These are phyloP conservation scores for Cubamyces sp. DNA, from an alignment of 768 basidiomycete genomes.

Conservation along the genomic window DNA sequence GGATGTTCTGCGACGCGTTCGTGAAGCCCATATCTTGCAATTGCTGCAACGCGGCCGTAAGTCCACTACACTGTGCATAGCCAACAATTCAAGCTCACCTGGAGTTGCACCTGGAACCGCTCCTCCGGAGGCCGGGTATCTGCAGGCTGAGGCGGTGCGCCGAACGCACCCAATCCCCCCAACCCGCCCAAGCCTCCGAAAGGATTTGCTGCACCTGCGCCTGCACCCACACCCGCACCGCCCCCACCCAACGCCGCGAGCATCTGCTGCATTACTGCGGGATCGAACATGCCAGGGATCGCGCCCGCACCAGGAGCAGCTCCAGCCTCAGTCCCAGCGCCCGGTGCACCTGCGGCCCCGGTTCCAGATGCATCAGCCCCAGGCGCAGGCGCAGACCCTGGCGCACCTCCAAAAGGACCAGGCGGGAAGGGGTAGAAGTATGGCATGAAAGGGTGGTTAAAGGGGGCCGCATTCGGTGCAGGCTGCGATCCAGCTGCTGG, in stretches of 20 bases:
- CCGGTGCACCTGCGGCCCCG: conserved; percentile 25
- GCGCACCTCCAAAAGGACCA: conserved; percentile 13
- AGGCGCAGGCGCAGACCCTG: conserved; percentile 28
- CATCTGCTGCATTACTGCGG: conserved; percentile 49
- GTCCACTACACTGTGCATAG: neutral
- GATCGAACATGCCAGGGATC: conserved; percentile 42
- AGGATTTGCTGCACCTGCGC: conserved; percentile 34
- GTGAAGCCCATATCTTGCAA: conserved; percentile 94
- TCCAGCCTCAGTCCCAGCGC: conserved; percentile 30
- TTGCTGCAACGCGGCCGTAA: conserved; percentile 54
- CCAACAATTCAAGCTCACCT: conserved; percentile 47
- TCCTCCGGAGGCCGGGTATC: conserved; percentile 86
- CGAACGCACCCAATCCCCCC: conserved; percentile 33
- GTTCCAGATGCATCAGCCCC: conserved; percentile 7
- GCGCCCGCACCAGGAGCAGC: conserved; percentile 34
- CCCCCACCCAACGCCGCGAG: conserved; percentile 38
- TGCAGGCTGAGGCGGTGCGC: conserved; percentile 49
- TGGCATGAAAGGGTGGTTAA: neutral
- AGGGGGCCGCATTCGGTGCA: neutral
- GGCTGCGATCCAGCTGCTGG: conserved; percentile 16
- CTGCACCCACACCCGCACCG: conserved; percentile 29
- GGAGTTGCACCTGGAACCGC: conserved; percentile 85
- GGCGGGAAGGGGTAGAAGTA: conserved; percentile 28
- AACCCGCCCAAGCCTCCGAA: conserved; percentile 28
- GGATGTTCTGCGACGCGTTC: conserved; percentile 87